Evolutionary conservation across 768 basidiomycete species (phyloP), one percentile per base, ranked within the genome.

Genomic region (Aureoboletus auriporus): DNA sequence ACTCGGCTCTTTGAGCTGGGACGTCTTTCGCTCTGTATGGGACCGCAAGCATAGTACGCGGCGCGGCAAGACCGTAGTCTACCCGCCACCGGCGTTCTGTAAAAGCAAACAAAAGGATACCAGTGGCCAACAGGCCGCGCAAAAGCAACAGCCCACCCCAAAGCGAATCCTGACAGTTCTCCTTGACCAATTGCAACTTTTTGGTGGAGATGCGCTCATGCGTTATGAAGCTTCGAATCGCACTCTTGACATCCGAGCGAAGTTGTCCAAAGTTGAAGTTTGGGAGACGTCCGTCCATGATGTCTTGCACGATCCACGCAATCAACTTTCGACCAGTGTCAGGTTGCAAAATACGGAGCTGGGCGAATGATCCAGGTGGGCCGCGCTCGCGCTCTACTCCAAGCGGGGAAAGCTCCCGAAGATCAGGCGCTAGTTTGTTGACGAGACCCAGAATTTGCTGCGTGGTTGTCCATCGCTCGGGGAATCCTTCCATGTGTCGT

Each of bases 391-490:
- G 49, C 5, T 55, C 54, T 1, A 55, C 47, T 36, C 41, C 50
- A 14, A 44, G 38, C 0, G 40, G 59, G 39, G 47, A 60, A 16
- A n/a, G 13, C 5, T 43, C 30, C 7, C 36, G 35, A 5, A 49
- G 33, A 13, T 9, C 12, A 5, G 44, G 8, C 2, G 59, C 53
- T 29, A 44, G 48, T 7, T 36, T 49, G 36, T 40, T 44, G 5
- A 64, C 47, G n/a, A 70, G 65, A 16, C 60, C 47, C 9, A 78
- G 59, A 8, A 76, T 44, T 10, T 71, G 61, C 51, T 77, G 73
- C 0, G 64, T 63, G 5, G 62, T 70, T 1, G 47, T 55, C 77
- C 77, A 79, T 13, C 76, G 70, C 37, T 70, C 58, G 4, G 75
- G 74, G 37, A 65, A 66, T 39, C 67, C 66, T 36, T 78, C 70